A percentile compares a stretch with the other conserved stretches of the same genome.
Evolutionary conservation across 176 grass and related monocot species (phyloP).

Genomic region (Thinopyrum elongatum): DNA sequence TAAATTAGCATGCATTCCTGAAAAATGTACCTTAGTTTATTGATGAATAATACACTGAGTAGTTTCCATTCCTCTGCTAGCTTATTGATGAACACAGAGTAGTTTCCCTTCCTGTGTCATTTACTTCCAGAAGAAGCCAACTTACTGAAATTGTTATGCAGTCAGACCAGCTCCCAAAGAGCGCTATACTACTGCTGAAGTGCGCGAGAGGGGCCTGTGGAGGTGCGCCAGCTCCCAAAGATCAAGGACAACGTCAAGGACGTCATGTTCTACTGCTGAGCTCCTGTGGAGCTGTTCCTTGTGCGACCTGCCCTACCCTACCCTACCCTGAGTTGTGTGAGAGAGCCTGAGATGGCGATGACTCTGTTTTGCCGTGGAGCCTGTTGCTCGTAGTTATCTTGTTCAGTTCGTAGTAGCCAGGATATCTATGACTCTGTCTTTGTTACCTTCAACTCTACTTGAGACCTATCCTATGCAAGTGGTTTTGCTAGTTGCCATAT

Average conservation of each 20-base stretch:
- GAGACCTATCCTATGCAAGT: constrained; percentile 4
- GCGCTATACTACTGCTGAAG: too few relatives aligned
- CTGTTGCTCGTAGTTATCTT: background rate
- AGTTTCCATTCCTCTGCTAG: too few relatives aligned
- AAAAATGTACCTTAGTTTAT: too few relatives aligned
- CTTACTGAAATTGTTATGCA: too few relatives aligned
- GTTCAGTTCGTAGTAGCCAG: constrained; percentile 18
- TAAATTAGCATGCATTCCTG: too few relatives aligned
- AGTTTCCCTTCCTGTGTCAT: too few relatives aligned
- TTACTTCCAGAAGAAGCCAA: too few relatives aligned
- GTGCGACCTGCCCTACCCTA: too few relatives aligned
- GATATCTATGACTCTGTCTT: constrained; percentile 23
- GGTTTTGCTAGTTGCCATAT: background rate
- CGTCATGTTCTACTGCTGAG: constrained; percentile 89
- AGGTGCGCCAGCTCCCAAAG: constrained; percentile 54
- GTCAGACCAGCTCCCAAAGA: too few relatives aligned
- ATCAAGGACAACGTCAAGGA: constrained; percentile 72
- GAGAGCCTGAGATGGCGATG: background rate
- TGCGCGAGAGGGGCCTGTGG: constrained; percentile 27
- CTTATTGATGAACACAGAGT: too few relatives aligned
- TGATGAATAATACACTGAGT: too few relatives aligned
- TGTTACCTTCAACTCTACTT: constrained; percentile 16
- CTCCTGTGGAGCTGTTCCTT: background rate
- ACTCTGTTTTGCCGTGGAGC: background rate
- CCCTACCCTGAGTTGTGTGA: background rate